Evolutionary conservation across 2,329 filamentous ascomycete species (phyloP), one percentile per base, ranked within the genome.

Genomic region (Microdochium nivale): DNA sequence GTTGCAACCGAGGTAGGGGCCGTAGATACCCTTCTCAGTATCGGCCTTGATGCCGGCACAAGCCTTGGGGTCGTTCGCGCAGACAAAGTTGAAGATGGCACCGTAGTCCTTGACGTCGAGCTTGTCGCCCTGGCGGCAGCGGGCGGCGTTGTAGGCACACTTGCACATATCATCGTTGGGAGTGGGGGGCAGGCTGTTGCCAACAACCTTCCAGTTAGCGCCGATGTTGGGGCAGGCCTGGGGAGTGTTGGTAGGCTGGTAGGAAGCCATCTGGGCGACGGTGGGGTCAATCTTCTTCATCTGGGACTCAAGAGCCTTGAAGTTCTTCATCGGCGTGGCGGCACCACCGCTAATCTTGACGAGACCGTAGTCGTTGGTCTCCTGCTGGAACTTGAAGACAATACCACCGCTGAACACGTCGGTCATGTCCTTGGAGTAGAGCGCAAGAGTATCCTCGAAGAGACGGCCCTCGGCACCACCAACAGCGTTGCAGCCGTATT

Each of bases 311-410:
- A 88, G 75, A 59, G 77, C 76, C 50, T 75, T 76, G 71, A 84
- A 90, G 70, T 90, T 87, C 11, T 74, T 60, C 55, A 85, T 75
- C 44, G 79, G 83, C 58, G 67, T 75, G 56, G 81, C 82, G 8
- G 51, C 52, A 35, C 70, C 69, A 59, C 73, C 71, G 57, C 77
- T 76, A 53, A 85, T 67, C 24, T 72, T 66, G 49, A 82, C 78
- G 50, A 88, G 74, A 70, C 83, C 87, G 64, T 84, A 91, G 63
- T 89, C 70, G 70, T 90, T 90, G 50, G 59, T 57, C 66, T 90
- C 87, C 68, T 90, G 78, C 72, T 86, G 87, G 73, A 88, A 91
- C 86, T 89, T 89, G 76, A 90, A 91, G 60, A 89, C 84, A 58
- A 91, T 89, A 67, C 86, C 87, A 64, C 87, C 87, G 57, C 84